Evolutionary conservation across 2,329 filamentous ascomycete species (phyloP).

Genomic region (Boeremia lycopersici): DNA sequence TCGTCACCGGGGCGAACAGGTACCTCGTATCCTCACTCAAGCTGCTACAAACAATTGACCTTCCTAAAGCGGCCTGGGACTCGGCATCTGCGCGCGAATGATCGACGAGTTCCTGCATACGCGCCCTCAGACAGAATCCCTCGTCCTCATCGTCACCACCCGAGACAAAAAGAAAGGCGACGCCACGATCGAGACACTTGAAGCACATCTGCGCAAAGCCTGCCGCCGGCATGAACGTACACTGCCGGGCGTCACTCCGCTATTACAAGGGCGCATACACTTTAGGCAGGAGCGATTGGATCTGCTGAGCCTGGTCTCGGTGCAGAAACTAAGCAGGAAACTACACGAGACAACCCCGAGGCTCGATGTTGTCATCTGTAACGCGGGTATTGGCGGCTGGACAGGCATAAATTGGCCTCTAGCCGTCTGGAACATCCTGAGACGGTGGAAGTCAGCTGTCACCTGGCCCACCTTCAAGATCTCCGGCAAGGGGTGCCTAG

Average conservation of each 20-base stretch:
- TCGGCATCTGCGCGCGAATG: constrained; percentile 80
- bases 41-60: constrained; percentile 33
- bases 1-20: constrained; percentile 90
- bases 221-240: constrained; percentile 44
- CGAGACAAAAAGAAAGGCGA: constrained; percentile 75
- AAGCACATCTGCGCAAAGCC: constrained; percentile 63
- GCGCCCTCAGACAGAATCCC: constrained; percentile 68
- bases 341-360: constrained; percentile 66
- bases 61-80: constrained; percentile 77
- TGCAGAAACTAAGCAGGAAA: constrained; percentile 59
- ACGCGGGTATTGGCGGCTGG: constrained; percentile 90
- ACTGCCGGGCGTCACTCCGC: constrained; percentile 47
- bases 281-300: constrained; percentile 65
- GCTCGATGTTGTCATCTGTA: constrained; percentile 80
- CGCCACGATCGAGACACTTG: constrained; percentile 70
- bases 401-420: constrained; percentile 72
- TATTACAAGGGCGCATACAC: constrained; percentile 53
- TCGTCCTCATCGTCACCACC: constrained; percentile 84
- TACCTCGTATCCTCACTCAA: constrained; percentile 38
- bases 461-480: constrained; percentile 83
- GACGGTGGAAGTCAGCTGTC: constrained; percentile 68
- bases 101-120: constrained; percentile 86
- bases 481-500: constrained; percentile 60
- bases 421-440: constrained; percentile 63
- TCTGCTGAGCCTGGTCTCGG: constrained; percentile 60